Conservation (phyloP, 805 yeast species). For the Isabelozyma gotoi region DNA sequence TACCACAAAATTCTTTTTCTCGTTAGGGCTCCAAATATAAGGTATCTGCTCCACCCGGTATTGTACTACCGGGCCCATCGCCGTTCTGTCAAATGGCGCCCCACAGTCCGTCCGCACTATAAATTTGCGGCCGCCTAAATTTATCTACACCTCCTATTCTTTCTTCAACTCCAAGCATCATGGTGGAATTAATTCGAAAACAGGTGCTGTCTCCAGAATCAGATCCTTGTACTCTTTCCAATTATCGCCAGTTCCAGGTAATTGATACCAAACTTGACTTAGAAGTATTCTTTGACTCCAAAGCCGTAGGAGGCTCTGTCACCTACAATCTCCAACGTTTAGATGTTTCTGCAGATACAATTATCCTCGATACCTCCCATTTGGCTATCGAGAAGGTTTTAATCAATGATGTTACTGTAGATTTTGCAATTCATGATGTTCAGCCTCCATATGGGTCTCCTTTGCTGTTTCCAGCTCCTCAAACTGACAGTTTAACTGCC, state of each 20-base stretch:
- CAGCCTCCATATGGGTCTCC: constrained; percentile 25
- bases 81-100: too few species aligned
- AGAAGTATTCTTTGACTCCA: constrained; percentile 21
- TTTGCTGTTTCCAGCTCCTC: constrained; percentile 13
- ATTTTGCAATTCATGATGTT: constrained; percentile 11
- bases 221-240: constrained; percentile 30
- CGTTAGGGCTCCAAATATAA: too few species aligned
- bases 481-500: constrained; percentile 8
- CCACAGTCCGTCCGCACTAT: too few species aligned
- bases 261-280: constrained; percentile 17
- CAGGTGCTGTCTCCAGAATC: constrained; percentile 13
- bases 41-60: too few species aligned
- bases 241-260: constrained; percentile 23
- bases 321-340: constrained; percentile 13
- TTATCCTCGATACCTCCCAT: constrained; percentile 27
- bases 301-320: constrained; percentile 22
- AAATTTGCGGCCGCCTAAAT: too few species aligned
- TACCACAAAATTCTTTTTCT: too few species aligned
- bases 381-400: constrained; percentile 16
- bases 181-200: not conserved
- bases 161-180: too few species aligned
- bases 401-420: constrained; percentile 16
- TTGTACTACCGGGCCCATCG: too few species aligned
- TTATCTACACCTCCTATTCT: not conserved
- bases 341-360: constrained; percentile 1